Percentiles rank a stretch among this genome's conserved stretches.
Conservation (phyloP, 768 basidiomycete species). For the Jaapia argillacea region DNA sequence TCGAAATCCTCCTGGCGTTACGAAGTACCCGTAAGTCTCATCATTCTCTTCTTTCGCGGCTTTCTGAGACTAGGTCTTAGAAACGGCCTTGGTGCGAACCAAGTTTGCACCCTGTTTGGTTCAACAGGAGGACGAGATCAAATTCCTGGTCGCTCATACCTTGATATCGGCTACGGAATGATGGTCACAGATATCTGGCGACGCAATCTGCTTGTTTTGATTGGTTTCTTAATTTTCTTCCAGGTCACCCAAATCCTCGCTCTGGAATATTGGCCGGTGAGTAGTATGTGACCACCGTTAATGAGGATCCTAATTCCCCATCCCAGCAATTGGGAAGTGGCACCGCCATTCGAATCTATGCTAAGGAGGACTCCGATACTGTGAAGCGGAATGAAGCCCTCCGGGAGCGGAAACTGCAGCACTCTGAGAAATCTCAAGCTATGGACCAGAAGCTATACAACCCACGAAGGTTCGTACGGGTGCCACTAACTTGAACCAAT, state of each 20-base stretch:
- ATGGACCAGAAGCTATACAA: conserved; percentile 1
- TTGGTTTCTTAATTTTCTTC: conserved; percentile 65
- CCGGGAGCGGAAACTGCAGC: conserved; percentile 39
- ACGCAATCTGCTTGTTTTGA: conserved; percentile 57
- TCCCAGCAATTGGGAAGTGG: conserved; percentile 39
- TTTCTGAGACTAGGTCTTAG: conserved; percentile 20
- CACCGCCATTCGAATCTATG: conserved; percentile 45
- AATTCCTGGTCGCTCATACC: conserved; percentile 53
- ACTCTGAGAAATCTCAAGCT: conserved; percentile 14
- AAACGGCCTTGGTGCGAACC: conserved; percentile 47
- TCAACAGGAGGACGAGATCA: conserved; percentile 40
- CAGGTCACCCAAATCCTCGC: conserved; percentile 56
- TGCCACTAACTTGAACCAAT: too few relatives aligned
- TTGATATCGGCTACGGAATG: conserved; percentile 44
- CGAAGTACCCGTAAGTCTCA: conserved; percentile 49
- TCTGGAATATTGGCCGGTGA: conserved; percentile 56
- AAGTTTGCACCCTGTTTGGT: conserved; percentile 74
- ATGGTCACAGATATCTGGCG: conserved; percentile 47
- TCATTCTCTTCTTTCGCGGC: conserved; percentile 17
- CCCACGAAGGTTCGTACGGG: too few relatives aligned
- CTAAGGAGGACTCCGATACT: conserved; percentile 45
- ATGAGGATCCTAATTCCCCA: conserved; percentile 6
- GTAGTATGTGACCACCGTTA: conserved; percentile 7
- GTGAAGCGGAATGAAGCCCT: conserved; percentile 44
- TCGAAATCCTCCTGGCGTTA: conserved; percentile 43